Percentiles rank a stretch among this genome's conserved stretches.
Evolutionary conservation across 2,329 filamentous ascomycete species (phyloP).

Genomic region (Venturiaceae sp.): DNA sequence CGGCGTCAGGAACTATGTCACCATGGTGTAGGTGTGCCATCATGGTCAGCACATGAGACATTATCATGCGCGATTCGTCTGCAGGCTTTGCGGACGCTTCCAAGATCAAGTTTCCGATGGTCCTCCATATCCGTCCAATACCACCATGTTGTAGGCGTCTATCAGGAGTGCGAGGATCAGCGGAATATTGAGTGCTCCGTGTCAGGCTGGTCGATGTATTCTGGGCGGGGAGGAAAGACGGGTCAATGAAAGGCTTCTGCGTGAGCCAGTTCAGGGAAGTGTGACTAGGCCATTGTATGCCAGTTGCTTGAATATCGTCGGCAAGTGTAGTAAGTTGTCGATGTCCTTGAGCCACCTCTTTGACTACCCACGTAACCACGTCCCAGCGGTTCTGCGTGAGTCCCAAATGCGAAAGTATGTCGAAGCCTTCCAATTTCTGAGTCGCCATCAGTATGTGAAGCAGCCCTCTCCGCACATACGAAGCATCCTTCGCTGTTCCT

Average conservation of each 20-base stretch:
- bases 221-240: not conserved
- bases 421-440: slow-evolving; percentile 16
- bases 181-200: not conserved
- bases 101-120: slow-evolving; percentile 35
- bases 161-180: slow-evolving; percentile 6
- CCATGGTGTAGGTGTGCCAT: slow-evolving; percentile 38
- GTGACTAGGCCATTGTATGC: not conserved
- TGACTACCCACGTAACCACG: slow-evolving; percentile 28
- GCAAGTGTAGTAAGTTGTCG: not conserved
- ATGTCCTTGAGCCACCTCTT: not conserved
- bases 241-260: not conserved
- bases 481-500: not conserved
- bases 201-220: not conserved
- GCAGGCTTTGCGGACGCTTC: slow-evolving; percentile 17
- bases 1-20: slow-evolving; percentile 34
- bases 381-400: slow-evolving; percentile 30
- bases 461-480: not conserved
- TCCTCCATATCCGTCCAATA: slow-evolving; percentile 36
- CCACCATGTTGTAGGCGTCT: slow-evolving; percentile 21
- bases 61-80: slow-evolving; percentile 18
- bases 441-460: not conserved
- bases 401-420: slow-evolving; percentile 31
- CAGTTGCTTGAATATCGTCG: not conserved
- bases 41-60: slow-evolving; percentile 35
- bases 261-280: not conserved